These are phyloP conservation scores for Calamus simplicifolius DNA, from an alignment of 176 grass and related monocot genomes.

Conservation along the genomic window DNA sequence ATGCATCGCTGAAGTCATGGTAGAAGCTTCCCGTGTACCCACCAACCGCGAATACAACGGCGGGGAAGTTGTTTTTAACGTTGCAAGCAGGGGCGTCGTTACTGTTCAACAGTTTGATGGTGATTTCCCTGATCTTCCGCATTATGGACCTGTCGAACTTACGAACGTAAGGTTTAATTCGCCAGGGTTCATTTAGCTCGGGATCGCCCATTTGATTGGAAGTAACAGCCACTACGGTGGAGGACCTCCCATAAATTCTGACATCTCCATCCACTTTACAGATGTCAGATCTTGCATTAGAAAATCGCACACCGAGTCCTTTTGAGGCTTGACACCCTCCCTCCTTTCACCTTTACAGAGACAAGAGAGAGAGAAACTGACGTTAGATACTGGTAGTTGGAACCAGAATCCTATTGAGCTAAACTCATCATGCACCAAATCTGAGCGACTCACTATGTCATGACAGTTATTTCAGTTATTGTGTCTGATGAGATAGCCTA, in stretches of 20 bases:
- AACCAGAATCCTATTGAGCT: background rate
- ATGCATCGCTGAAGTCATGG: slow-evolving; percentile 66
- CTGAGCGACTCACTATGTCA: background rate
- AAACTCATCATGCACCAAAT: background rate
- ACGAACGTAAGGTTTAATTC: slow-evolving; percentile 51
- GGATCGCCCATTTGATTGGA: background rate
- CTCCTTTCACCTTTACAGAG: background rate
- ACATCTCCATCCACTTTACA: slow-evolving; percentile 73
- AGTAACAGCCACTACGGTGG: slow-evolving; percentile 34
- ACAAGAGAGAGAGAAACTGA: no score
- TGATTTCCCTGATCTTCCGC: slow-evolving; percentile 21
- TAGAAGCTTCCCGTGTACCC: slow-evolving; percentile 55
- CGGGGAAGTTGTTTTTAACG: slow-evolving; percentile 30
- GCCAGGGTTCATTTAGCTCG: slow-evolving; percentile 25
- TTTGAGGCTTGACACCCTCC: slow-evolving; percentile 20
- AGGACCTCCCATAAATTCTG: slow-evolving; percentile 39
- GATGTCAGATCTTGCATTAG: slow-evolving; percentile 43
- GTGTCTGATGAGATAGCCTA: background rate
- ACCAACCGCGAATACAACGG: slow-evolving; percentile 53
- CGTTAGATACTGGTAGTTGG: background rate
- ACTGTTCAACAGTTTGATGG: slow-evolving; percentile 26
- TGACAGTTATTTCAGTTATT: background rate
- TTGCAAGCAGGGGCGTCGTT: slow-evolving; percentile 35
- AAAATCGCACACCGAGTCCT: slow-evolving; percentile 23
- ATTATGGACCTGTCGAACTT: slow-evolving; percentile 13